Percentiles rank a stretch among this genome's conserved stretches.
These are phyloP conservation scores for Sporothrix humicola DNA, from an alignment of 2,329 filamentous ascomycete genomes.

Conservation along the genomic window DNA sequence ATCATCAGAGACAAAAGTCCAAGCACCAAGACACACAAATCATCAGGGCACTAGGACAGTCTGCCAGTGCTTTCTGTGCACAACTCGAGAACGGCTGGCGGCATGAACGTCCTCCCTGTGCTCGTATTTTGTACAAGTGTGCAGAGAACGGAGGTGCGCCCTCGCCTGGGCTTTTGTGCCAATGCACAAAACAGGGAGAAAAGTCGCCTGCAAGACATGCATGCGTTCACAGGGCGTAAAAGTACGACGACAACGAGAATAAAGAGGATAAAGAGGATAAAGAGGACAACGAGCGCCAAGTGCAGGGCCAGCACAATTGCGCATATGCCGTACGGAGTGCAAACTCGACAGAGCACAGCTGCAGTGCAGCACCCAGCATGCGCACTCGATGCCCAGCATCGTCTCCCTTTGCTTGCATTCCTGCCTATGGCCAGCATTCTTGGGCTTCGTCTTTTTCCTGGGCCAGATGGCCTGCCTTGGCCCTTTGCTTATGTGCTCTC, in stretches of 20 bases:
- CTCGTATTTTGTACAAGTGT: slow-evolving; percentile 5
- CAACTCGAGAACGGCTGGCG: not conserved
- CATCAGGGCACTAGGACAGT: too few species aligned
- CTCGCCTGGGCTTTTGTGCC: slow-evolving; percentile 13
- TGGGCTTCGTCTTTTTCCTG: not conserved
- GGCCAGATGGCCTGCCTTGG: not conserved
- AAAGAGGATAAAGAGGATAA: too few species aligned
- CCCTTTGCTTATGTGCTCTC: not conserved
- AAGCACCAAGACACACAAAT: not conserved
- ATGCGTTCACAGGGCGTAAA: not conserved
- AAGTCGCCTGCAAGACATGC: not conserved
- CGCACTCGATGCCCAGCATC: not conserved
- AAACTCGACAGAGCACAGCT: not conserved
- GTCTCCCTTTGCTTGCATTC: slow-evolving; percentile 21
- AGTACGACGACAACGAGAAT: too few species aligned
- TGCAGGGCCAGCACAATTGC: not conserved
- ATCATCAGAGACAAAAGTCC: too few species aligned
- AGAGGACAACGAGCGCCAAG: too few species aligned
- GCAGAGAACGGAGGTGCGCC: not conserved
- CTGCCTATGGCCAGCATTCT: slow-evolving; percentile 1
- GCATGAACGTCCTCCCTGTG: slow-evolving; percentile 9
- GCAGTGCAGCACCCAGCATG: not conserved
- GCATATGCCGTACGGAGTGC: not conserved
- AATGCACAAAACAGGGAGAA: slow-evolving; percentile 14
- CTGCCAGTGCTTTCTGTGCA: not conserved